phyloP scores from a whole-genome alignment of 2,329 filamentous ascomycete genomes.

The Pseudocercospora fuligena region DNA sequence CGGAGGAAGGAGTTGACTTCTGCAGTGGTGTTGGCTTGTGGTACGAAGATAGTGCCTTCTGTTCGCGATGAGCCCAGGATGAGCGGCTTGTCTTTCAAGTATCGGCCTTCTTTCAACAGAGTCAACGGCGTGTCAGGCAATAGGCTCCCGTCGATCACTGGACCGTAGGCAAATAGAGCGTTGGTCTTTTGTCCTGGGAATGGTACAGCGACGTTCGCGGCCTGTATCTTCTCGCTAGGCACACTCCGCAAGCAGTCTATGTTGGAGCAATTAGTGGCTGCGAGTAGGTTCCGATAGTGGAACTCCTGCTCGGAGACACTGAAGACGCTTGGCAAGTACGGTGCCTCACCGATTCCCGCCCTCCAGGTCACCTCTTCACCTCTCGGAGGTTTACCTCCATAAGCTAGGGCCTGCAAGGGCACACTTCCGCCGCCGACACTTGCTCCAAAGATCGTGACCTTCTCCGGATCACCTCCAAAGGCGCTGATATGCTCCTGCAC shows the following conservation, averaged over 20 bases:
- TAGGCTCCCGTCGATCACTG: slow-evolving; percentile 53
- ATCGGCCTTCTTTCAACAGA: slow-evolving; percentile 51
- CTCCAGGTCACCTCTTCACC: slow-evolving; percentile 52
- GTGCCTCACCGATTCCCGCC: slow-evolving; percentile 55
- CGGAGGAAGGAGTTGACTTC: slow-evolving; percentile 60
- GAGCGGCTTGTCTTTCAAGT: slow-evolving; percentile 56
- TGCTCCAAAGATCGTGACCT: slow-evolving; percentile 53
- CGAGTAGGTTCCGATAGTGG: slow-evolving; percentile 53
- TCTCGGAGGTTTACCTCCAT: slow-evolving; percentile 42
- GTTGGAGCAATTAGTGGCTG: slow-evolving; percentile 51
- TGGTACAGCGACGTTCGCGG: slow-evolving; percentile 47
- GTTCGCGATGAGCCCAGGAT: slow-evolving; percentile 59
- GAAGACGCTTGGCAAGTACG: slow-evolving; percentile 53
- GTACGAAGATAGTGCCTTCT: slow-evolving; percentile 65
- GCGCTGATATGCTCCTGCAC: slow-evolving; percentile 26
- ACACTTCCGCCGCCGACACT: slow-evolving; percentile 69
- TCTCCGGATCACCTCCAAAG: slow-evolving; percentile 30
- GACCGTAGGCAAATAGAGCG: slow-evolving; percentile 55
- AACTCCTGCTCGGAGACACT: slow-evolving; percentile 51
- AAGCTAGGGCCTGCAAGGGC: slow-evolving; percentile 61
- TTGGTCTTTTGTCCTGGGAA: slow-evolving; percentile 46
- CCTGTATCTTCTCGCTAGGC: slow-evolving; percentile 47
- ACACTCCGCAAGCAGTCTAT: slow-evolving; percentile 54
- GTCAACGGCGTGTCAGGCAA: slow-evolving; percentile 52
- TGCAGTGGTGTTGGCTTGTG: slow-evolving; percentile 50